Conservation (phyloP, 345 rosid species). For the Acer yangbiense region DNA sequence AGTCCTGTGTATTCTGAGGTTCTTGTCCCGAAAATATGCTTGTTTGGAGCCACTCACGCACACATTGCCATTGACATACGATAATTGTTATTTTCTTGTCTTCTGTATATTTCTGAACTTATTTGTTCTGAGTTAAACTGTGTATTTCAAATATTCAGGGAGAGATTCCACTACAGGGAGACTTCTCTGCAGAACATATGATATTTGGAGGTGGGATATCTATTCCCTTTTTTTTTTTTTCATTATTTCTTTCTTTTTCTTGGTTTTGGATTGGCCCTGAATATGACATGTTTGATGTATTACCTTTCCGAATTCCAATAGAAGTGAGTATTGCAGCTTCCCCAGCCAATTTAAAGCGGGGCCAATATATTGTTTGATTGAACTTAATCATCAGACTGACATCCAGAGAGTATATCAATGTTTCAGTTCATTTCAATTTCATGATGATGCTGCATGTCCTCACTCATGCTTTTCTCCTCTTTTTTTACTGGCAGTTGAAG, state of each 20-base stretch:
- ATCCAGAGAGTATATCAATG: not conserved
- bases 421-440: not conserved
- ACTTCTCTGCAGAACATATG: conserved; percentile 95
- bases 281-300: not conserved
- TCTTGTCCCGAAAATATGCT: not conserved
- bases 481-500: conserved; percentile 67
- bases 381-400: not conserved
- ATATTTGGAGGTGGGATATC: conserved; percentile 78
- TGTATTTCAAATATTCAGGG: conserved; percentile 55
- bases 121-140: conserved; percentile 4
- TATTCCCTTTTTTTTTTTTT: not conserved
- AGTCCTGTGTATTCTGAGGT: not conserved
- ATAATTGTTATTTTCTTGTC: conserved; percentile 13
- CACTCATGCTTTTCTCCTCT: not conserved
- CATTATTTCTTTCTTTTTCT: not conserved
- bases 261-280: not conserved
- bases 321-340: not conserved
- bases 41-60: not conserved
- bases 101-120: not conserved
- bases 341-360: not conserved
- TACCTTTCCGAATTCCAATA: not conserved
- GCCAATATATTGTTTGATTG: not conserved
- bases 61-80: not conserved
- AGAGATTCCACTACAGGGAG: conserved; percentile 93
- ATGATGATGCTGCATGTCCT: not conserved